Evolutionary conservation across 2,329 filamentous ascomycete species (phyloP), one percentile per base, ranked within the genome.

Genomic region (Calonectria hongkongensis): DNA sequence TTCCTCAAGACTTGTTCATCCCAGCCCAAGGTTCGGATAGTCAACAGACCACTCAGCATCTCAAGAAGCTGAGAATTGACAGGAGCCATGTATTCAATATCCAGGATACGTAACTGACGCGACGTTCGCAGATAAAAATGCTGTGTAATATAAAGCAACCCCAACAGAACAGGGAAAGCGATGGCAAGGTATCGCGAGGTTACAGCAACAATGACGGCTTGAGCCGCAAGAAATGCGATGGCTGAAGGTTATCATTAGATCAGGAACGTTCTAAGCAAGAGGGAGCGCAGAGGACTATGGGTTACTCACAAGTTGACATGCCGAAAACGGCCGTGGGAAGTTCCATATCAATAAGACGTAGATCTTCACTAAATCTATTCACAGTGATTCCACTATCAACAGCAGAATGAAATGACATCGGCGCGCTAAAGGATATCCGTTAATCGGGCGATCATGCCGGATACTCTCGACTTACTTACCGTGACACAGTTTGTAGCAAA

Each of bases 21-120:
- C 89, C 89, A 90, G 9, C 84, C 84, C 75, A 89, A 89, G 2
- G 88, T 86, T 25, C 88, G 82, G 4, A 90, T 83, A 0, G 87
- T 89, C 0, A 82, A 81, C 2, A 89, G 78, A 0, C 89, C 89
- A 15, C 84, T 83, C 3, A 89, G 81, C 3, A 84, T 85, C 71
- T 89, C 88, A 9, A 84, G 82, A 16, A 86, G 81, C 25, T 83
- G 80, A 0, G 82, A 80, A 62, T 84, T 83, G 10, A 85, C 74
- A 0, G 84, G 83, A 9, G 80, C 79, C 70, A 84, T 85, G 27
- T 79, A 74, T 65, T 85, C 82, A 10, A 85, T 76, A 21, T 85
- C 84, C 25, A 85, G 75, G 2, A 83, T 73, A 13, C 84, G 82
- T 3, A 86, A 72, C 73, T 85, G 84, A 5, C 83, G 78, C 0